A percentile compares a stretch with the other conserved stretches of the same genome.
These are phyloP conservation scores for Setaria italica DNA, from an alignment of 202 grass and related monocot species.

Conservation along the genomic window DNA sequence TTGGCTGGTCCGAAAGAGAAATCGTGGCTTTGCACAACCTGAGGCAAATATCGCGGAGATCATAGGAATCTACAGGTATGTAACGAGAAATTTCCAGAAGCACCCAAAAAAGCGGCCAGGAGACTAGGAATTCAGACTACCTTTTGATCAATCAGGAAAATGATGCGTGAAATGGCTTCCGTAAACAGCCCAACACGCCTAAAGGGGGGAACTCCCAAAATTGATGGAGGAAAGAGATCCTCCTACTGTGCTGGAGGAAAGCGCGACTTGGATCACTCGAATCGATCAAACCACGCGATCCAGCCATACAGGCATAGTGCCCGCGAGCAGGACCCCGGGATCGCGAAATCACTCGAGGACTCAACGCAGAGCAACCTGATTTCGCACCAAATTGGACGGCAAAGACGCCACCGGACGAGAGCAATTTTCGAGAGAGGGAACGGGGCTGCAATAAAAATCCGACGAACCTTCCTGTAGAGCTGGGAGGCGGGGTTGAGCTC, in stretches of 20 bases:
- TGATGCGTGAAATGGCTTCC: not conserved
- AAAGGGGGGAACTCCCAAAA: not conserved
- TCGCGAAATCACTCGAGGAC: not conserved
- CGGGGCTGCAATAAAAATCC: not conserved
- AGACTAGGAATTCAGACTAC: not conserved
- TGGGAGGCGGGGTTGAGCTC: constrained; percentile 71
- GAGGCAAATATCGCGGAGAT: not conserved
- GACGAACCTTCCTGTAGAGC: constrained; percentile 75
- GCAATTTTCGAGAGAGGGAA: not conserved
- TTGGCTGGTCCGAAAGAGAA: not conserved
- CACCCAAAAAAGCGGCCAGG: not conserved
- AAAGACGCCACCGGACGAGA: not conserved
- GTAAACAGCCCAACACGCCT: not conserved
- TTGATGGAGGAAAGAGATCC: not conserved
- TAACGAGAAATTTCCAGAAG: constrained; percentile 41
- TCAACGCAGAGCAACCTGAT: not conserved
- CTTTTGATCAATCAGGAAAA: not conserved
- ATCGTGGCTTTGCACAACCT: constrained; percentile 7
- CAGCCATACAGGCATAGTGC: no score
- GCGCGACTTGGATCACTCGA: not conserved
- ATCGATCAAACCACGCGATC: constrained; percentile 5
- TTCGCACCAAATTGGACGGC: not conserved
- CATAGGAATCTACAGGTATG: not conserved
- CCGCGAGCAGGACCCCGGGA: not conserved
- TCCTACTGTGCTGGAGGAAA: not conserved